A percentile compares a stretch with the other conserved stretches of the same genome.
These are phyloP conservation scores for Magnolia sinica DNA, from an alignment of 164 flowering plant genomes.

Conservation along the genomic window DNA sequence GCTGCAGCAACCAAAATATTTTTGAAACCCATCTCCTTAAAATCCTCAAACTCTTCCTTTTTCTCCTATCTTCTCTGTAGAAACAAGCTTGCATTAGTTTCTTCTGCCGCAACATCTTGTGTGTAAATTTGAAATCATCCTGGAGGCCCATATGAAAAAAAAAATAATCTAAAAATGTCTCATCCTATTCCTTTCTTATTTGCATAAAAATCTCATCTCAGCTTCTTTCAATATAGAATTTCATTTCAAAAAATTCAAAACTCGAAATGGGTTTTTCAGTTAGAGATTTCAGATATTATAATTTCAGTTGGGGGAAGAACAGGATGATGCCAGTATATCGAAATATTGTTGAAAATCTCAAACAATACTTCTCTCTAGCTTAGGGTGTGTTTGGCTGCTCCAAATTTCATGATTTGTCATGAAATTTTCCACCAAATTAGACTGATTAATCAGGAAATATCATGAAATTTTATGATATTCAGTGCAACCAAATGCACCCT, in stretches of 20 bases:
- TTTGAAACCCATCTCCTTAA: slow-evolving; percentile 30
- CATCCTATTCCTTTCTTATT: not conserved
- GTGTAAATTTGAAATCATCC: no score
- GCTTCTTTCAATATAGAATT: not conserved
- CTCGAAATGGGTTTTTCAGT: not conserved
- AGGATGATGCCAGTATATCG: not conserved
- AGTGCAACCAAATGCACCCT: no score
- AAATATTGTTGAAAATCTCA: no score
- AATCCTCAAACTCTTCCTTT: not conserved
- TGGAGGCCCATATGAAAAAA: not conserved
- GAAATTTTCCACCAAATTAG: no score
- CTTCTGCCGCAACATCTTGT: not conserved
- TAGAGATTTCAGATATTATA: not conserved
- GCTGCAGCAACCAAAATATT: slow-evolving; percentile 42
- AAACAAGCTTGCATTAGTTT: not conserved
- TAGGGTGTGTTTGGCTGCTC: no score
- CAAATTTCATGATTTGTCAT: no score
- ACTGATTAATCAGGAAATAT: no score
- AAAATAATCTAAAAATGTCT: not conserved
- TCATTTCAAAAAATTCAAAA: not conserved
- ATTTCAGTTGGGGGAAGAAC: not conserved
- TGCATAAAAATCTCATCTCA: not conserved
- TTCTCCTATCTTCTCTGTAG: not conserved
- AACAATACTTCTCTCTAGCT: not conserved
- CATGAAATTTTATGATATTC: no score